Evolutionary conservation across 1,139 yeast species (phyloP), one percentile per base, ranked within the genome.

Genomic region (Sugiyamaella pinicola): DNA sequence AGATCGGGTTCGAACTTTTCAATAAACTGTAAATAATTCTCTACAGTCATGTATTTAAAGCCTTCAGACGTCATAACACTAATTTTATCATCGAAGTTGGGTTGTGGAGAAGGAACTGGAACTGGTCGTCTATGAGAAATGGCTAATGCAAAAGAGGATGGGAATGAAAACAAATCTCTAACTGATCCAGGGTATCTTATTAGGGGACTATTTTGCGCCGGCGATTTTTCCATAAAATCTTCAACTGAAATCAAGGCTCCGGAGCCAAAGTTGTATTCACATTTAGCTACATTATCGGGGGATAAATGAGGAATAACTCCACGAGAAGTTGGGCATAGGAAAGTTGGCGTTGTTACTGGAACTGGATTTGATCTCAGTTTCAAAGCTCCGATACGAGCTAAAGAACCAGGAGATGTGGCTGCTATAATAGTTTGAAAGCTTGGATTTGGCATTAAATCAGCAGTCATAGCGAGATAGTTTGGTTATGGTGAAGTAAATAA

Each of bases 261-360:
- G 12, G 67, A 54, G 1, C 64, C 70, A 5, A 61, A 52, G 9
- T 56, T 52, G 15, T 51, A 51, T 9, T 22, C 17, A 9, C 58
- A 55, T 31, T 54, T 49, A 18, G 47, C 51, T 18, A 67, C 64
- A 52, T 67, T 66, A 55, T 74, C 77, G 4, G 77, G 77, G 13
- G 77, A 71, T 51, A 74, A 48, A 53, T 74, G 77, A 3, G 75
- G 72, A 18, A 74, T 61, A 1, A 68, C 70, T 2, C 77, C 78
- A 37, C 77, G 63, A 3, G 67, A 61, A 1, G 76, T 69, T 2
- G 73, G 64, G n/a, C 64, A 59, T 18, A 73, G 18, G 41, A 65
- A 63, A 4, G 60, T 60, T 0, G 75, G 75, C 0, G 74, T 71
- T 13, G 39, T 44, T 19, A 65, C 44, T 13, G 56, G 31, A 21